Evolutionary conservation across 1,284 basidiomycete genomes (phyloP).

Genomic region (Tilletia walkeri): DNA sequence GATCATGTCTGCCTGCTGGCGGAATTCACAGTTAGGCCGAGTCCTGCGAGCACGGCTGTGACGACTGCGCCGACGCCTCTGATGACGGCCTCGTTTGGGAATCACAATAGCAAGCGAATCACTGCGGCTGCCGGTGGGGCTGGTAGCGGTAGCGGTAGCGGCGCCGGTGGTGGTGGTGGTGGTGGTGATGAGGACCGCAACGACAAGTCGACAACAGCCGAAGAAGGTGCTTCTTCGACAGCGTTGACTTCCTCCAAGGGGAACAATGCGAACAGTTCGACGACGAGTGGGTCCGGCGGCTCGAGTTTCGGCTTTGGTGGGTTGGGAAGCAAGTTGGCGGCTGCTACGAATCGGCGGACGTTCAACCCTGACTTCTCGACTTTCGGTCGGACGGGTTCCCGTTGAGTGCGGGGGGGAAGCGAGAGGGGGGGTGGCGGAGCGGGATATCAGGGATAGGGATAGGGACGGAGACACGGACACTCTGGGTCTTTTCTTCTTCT

Average conservation of each 20-base stretch:
- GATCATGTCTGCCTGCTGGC: constrained; percentile 53
- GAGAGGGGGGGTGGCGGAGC: too few relatives aligned
- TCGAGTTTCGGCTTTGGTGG: constrained; percentile 15
- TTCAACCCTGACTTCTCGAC: constrained; percentile 15
- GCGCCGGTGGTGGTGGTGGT: not conserved
- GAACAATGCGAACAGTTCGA: not conserved
- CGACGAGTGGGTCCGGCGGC: not conserved
- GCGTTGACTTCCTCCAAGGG: not conserved
- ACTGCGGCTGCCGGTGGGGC: not conserved
- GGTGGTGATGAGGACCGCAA: not conserved
- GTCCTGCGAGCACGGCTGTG: not conserved
- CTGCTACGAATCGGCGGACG: constrained; percentile 14
- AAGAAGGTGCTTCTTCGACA: not conserved
- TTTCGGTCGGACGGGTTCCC: constrained; percentile 13
- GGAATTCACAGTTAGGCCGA: constrained; percentile 43
- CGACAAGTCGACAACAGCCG: not conserved
- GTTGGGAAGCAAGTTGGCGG: constrained; percentile 4
- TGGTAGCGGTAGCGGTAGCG: not conserved
- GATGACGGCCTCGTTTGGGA: too few relatives aligned
- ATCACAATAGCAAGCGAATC: too few relatives aligned
- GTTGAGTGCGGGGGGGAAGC: not conserved
- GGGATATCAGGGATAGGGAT: too few relatives aligned
- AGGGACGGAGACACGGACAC: too few relatives aligned
- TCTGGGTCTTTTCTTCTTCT: too few relatives aligned
- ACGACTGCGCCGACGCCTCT: not conserved